Percentiles rank a stretch among this genome's conserved stretches.
Conservation (phyloP, 768 basidiomycete species). For the Lactarius evosmus region DNA sequence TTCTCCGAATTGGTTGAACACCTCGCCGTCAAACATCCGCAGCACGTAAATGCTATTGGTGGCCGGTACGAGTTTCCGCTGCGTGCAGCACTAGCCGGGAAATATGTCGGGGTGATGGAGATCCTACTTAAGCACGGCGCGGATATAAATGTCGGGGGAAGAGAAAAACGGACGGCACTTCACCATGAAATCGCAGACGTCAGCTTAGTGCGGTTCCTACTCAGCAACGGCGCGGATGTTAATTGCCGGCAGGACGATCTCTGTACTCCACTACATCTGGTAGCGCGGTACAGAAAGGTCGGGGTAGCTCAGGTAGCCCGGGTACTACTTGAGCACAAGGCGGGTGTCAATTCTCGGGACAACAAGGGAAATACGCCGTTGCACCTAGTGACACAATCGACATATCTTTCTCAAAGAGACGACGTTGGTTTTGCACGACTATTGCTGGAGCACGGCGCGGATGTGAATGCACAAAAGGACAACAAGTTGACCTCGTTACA, state of each 20-base stretch:
- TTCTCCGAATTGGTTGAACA: neutral
- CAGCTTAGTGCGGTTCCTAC: neutral
- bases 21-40: neutral
- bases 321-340: neutral
- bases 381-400: too few species aligned
- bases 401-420: too few species aligned
- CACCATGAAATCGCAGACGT: neutral
- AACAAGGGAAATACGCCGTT: neutral
- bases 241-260: neutral
- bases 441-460: neutral
- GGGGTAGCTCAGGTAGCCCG: neutral
- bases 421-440: neutral
- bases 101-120: neutral
- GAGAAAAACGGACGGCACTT: neutral
- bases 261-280: neutral
- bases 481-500: neutral
- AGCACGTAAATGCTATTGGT: neutral
- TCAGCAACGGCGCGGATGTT: neutral
- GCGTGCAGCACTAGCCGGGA: neutral
- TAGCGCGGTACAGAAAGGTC: fast-evolving
- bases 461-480: neutral
- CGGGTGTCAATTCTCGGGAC: neutral
- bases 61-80: neutral
- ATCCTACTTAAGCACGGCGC: neutral
- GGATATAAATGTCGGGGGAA: neutral